phyloP scores from a whole-genome alignment of 306 rosid species.

The Prunus armeniaca region DNA sequence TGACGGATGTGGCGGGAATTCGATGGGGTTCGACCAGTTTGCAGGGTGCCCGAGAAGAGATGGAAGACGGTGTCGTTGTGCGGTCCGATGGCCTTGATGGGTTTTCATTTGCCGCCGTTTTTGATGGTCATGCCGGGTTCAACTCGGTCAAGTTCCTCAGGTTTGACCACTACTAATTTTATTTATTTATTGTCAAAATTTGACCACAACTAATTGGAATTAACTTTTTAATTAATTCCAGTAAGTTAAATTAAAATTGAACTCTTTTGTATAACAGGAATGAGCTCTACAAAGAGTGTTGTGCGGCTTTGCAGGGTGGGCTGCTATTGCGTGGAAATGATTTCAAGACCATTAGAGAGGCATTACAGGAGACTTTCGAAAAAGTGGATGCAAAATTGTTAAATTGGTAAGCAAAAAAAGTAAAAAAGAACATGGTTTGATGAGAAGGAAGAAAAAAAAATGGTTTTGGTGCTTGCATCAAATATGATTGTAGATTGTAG shows the following conservation, averaged over 20 bases:
- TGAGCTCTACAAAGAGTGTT: constrained; percentile 86
- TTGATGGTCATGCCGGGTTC: constrained; percentile 94
- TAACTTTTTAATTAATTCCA: not conserved
- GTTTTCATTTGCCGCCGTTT: constrained; percentile 87
- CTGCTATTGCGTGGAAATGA: constrained; percentile 55
- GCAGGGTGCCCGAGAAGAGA: constrained; percentile 88
- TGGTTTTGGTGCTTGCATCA: constrained; percentile 10
- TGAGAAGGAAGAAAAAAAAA: not conserved
- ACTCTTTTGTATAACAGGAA: constrained; percentile 52
- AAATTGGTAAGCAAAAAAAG: constrained; percentile 51
- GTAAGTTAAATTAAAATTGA: not conserved
- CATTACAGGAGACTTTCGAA: constrained; percentile 67
- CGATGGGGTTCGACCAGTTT: constrained; percentile 79
- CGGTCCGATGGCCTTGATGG: constrained; percentile 59
- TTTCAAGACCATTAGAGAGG: constrained; percentile 56
- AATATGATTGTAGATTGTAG: constrained; percentile 36
- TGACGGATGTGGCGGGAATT: constrained; percentile 50
- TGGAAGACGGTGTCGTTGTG: constrained; percentile 79
- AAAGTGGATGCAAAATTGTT: constrained; percentile 62
- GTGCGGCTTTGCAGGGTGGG: constrained; percentile 78
- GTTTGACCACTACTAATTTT: constrained; percentile 12
- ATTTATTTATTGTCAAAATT: not conserved
- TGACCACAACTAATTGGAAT: not conserved
- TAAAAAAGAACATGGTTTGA: not conserved
- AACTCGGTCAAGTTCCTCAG: constrained; percentile 84